Base-by-base conservation (phyloP, 768 basidiomycete genomes). In the Tylopilus subfusipes region DNA sequence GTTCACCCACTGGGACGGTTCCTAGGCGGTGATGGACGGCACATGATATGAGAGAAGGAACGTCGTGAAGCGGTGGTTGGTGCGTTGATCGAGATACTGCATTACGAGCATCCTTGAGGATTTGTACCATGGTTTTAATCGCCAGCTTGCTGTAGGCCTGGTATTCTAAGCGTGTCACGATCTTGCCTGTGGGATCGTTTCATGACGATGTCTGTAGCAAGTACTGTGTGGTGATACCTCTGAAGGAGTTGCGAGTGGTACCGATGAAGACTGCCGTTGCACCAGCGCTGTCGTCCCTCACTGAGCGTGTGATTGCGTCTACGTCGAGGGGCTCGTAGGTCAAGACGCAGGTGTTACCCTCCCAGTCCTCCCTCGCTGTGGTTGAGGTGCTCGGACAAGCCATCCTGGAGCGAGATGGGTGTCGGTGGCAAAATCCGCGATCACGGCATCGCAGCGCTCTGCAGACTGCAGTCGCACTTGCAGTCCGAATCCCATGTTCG, bases 231-330 rank as follows among this genome's bases (percentile, higher is more conserved):
- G 22, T 48, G 19, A 45, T 63, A 87, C 91, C 91, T 81, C 86
- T 77, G 74, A 93, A 93, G 0, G 85, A 85, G 68, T 93, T 86
- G 53, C 92, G 82, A 7, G 92, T 95, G 14, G 90, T 91, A 9
- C 92, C 92, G 50, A 93, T 81, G 73, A 95, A 93, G 4, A 84
- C 74, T 11, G 84, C 83, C 12, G 79, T 83, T 31, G 88, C 91
- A 7, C 90, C 92, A 21, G 86, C 86, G 39, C 72, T 68, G 49
- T 84, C 78, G 64, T 85, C 77, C 43, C 77, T 75, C 22, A 91
- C 86, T 12, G 81, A 84, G 13, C 71, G 66, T n/a, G 85, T 77
- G 57, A 90, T 85, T 0, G 69, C 66, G 12, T 81, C 70, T 5
- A 78, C 73, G 56, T 90, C 76, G 34, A 94, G 82, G 7, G 71